A percentile compares a stretch with the other conserved stretches of the same genome.
Evolutionary conservation across 371 early-diverging fungal genomes (phyloP).

Genomic region (Batrachochytrium dendrobatidis): DNA sequence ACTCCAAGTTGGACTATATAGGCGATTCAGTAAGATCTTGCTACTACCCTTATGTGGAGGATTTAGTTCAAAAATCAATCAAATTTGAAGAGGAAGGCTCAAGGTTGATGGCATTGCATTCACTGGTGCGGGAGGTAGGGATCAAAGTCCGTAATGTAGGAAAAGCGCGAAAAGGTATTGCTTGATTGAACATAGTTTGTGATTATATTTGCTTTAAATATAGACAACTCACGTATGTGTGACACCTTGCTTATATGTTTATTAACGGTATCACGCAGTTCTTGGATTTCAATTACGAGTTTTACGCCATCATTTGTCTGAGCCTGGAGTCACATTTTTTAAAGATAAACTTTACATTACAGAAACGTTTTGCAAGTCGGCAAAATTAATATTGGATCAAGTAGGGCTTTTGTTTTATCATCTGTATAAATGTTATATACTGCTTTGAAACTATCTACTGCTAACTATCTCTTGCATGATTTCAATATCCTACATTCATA

Average conservation of each 20-base stretch:
- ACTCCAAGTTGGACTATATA: not conserved
- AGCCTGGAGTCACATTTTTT: not conserved
- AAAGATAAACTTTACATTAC: not conserved
- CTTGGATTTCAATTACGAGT: too few relatives aligned
- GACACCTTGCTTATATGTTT: too few relatives aligned
- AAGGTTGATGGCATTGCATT: not conserved
- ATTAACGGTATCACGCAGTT: too few relatives aligned
- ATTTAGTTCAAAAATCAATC: not conserved
- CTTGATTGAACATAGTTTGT: too few relatives aligned
- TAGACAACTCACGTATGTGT: too few relatives aligned
- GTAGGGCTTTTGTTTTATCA: not conserved
- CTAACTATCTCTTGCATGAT: not conserved
- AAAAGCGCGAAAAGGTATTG: constrained; percentile 1
- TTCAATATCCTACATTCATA: not conserved
- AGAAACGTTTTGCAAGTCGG: not conserved
- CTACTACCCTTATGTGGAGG: not conserved
- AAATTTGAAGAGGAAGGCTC: not conserved
- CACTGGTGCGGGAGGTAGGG: not conserved
- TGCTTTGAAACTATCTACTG: not conserved
- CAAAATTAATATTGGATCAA: too few relatives aligned
- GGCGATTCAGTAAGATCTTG: not conserved
- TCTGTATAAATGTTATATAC: not conserved
- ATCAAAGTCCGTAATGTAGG: not conserved
- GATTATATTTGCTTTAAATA: too few relatives aligned
- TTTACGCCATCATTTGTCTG: not conserved